Evolutionary conservation across 2,329 filamentous ascomycete genomes (phyloP).

Genomic region (Pestalotiopsis sp.): DNA sequence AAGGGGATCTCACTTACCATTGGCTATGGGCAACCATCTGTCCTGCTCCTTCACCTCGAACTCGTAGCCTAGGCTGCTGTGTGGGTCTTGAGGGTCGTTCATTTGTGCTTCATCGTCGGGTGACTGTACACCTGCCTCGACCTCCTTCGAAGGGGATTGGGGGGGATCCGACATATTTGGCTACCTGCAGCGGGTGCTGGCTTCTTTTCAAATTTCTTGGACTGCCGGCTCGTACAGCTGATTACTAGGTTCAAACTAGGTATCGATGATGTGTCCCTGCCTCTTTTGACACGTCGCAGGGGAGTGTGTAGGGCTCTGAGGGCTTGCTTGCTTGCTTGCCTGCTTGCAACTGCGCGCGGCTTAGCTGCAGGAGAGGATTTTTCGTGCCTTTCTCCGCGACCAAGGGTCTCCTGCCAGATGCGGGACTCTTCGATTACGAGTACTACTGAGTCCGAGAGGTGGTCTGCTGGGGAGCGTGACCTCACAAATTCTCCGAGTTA

Average conservation of each 20-base stretch:
- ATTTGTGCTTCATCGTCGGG: constrained; percentile 93
- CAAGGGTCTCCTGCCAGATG: constrained; percentile 39
- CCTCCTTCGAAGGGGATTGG: constrained; percentile 90
- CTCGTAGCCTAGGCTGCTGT: constrained; percentile 79
- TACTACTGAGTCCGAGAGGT: constrained; percentile 17
- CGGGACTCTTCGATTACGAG: constrained; percentile 29
- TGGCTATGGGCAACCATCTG: constrained; percentile 98
- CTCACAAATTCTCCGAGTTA: constrained; percentile 16
- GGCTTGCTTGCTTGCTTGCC: neutral
- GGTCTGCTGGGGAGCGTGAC: constrained; percentile 13
- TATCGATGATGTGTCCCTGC: constrained; percentile 58
- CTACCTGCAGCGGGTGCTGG: constrained; percentile 65
- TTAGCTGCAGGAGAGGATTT: constrained; percentile 47
- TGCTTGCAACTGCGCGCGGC: constrained; percentile 47
- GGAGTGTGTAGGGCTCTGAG: constrained; percentile 39
- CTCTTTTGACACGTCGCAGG: constrained; percentile 57
- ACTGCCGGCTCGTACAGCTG: constrained; percentile 57
- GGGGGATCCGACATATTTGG: constrained; percentile 89
- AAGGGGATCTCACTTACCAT: constrained; percentile 75
- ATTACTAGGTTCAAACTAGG: constrained; percentile 36
- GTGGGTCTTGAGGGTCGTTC: constrained; percentile 81
- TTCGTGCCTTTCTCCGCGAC: constrained; percentile 38
- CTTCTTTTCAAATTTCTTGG: constrained; percentile 60
- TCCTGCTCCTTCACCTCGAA: constrained; percentile 99
- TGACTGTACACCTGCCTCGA: constrained; percentile 90